Percentiles rank a stretch among this genome's conserved stretches.
Evolutionary conservation across 306 rosid genomes (phyloP).

Genomic region (Quercus parvula): DNA sequence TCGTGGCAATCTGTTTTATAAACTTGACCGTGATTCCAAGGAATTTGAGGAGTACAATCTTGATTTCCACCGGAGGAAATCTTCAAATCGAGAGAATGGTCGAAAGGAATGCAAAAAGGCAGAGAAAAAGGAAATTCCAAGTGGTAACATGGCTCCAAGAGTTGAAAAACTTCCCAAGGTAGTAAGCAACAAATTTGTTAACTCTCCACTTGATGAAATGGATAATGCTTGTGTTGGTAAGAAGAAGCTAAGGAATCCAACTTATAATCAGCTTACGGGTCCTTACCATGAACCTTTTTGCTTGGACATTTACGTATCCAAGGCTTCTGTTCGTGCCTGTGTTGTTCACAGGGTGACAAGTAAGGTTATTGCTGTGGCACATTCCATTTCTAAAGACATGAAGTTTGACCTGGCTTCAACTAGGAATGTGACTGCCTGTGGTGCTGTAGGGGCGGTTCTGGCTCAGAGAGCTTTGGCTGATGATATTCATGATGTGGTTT

Average conservation of each 20-base stretch:
- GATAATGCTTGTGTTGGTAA: conserved; percentile 21
- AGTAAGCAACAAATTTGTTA: conserved; percentile 8
- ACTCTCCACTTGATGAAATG: conserved; percentile 16
- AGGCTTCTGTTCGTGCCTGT: conserved; percentile 83
- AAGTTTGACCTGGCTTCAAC: conserved; percentile 74
- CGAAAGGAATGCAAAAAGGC: conserved; percentile 20
- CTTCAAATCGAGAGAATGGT: conserved; percentile 39
- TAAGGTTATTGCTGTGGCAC: conserved; percentile 84
- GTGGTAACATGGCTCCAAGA: conserved; percentile 11
- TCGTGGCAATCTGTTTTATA: conserved; percentile 61
- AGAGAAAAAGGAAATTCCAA: conserved; percentile 22
- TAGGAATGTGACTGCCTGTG: conserved; percentile 67
- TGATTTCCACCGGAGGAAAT: conserved; percentile 67
- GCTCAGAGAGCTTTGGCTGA: conserved; percentile 85
- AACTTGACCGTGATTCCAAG: conserved; percentile 72
- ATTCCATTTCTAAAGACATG: conserved; percentile 83
- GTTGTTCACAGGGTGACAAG: conserved; percentile 74
- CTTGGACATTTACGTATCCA: conserved; percentile 83
- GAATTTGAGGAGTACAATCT: conserved; percentile 80
- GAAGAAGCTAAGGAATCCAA: conserved; percentile 61
- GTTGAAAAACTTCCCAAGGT: conserved; percentile 33
- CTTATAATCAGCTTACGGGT: conserved; percentile 79
- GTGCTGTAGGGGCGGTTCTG: conserved; percentile 74
- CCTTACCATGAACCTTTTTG: conserved; percentile 92
- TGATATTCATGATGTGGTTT: conserved; percentile 75